Conservation (phyloP, 345 rosid species). For the Turritis glabra region DNA sequence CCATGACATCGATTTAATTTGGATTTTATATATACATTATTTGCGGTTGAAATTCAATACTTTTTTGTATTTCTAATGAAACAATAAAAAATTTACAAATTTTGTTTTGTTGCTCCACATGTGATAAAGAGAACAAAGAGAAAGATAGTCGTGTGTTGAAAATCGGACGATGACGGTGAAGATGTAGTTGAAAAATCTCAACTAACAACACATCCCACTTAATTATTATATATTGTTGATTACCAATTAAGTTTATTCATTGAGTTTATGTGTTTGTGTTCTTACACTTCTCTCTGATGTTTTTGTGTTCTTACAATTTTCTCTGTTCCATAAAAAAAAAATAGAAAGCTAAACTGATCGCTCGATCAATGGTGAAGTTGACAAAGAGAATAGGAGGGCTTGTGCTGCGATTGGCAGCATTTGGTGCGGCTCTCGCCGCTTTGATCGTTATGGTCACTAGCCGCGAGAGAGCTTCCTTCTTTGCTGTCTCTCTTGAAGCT, state of each 20-base stretch:
- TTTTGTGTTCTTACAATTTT: neutral
- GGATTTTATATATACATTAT: neutral
- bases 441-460: constrained; percentile 76
- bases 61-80: neutral
- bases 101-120: constrained; percentile 9
- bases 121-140: constrained; percentile 5
- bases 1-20: neutral
- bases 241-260: neutral
- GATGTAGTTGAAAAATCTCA: constrained; percentile 55
- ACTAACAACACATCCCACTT: constrained; percentile 43
- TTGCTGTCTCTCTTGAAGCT: constrained; percentile 54
- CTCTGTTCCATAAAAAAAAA: neutral
- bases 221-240: constrained; percentile 9
- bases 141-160: constrained; percentile 22
- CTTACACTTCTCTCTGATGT: neutral
- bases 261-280: constrained; percentile 16
- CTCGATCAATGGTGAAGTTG: constrained; percentile 45
- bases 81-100: neutral
- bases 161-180: constrained; percentile 37
- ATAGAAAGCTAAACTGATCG: neutral
- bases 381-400: constrained; percentile 48
- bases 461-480: constrained; percentile 51
- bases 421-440: constrained; percentile 61
- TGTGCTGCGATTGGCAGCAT: constrained; percentile 58
- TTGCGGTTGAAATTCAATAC: neutral